Base-by-base conservation (phyloP, 345 rosid genomes). In the Salix viminalis region DNA sequence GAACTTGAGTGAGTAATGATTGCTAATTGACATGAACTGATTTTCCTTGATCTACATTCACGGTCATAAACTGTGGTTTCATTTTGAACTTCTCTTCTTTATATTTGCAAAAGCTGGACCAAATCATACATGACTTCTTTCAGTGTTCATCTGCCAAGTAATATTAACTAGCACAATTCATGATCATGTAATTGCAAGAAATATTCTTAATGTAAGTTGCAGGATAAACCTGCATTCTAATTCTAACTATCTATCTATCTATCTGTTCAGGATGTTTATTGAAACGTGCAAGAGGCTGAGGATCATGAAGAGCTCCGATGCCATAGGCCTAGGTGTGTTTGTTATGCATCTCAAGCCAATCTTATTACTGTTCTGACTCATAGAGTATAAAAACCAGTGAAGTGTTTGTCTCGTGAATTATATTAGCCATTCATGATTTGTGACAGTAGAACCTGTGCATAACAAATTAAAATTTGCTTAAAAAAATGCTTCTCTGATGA, bases 301-400 rank as follows among this genome's bases (percentile, higher is more conserved):
- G 78, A 81, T 81, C 66, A 81, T 77, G 80, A 81, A 81, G 80
- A 70, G 84, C 77, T 77, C 84, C 39, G 84, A 81, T 70, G 84
- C 84, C 75, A 81, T 81, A 64, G 84, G 84, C 26, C 67, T 81
- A 77, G 84, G 84, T 81, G 15, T 1, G 72, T 52, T 42, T 81
- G 19, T 79, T 5, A 1, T 8, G 5, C 6, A 48, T 14, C n/a
- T 71, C 12, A 13, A 52, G n/a, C 4, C 39, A 48, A 14, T 64
- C 15, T 80, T 18, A 4, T 26, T 67, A 9, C 2, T 28, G 5
- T 36, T 69, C 2, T 15, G 70, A 64, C 41, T 48, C 18, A 18
- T 64, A 26, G 18, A 21, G n/a, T 39, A 26, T 5, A 34, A 34
- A 12, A 41, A 73, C 11, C 19, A 9, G 30, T 13, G 48, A 42